These are phyloP conservation scores for Chaetomium globosum DNA, from an alignment of 2,329 filamentous ascomycete genomes.

Conservation along the genomic window DNA sequence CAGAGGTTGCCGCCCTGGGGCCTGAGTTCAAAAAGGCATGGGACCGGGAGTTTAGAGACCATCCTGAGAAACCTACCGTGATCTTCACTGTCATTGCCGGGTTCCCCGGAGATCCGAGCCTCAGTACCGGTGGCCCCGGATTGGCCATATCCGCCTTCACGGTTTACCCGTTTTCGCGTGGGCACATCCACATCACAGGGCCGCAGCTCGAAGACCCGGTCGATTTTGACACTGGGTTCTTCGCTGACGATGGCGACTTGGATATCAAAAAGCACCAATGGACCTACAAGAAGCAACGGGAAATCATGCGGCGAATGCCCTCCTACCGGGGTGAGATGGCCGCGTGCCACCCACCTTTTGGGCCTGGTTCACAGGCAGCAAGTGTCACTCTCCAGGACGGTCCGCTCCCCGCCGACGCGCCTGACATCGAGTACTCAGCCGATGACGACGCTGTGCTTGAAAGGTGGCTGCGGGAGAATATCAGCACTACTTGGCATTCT, in stretches of 20 bases:
- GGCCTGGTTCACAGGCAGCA: conserved; percentile 30
- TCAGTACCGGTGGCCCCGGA: conserved; percentile 38
- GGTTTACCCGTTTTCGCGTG: conserved; percentile 63
- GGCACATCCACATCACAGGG: conserved; percentile 61
- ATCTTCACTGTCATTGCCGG: conserved; percentile 36
- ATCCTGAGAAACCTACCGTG: conserved; percentile 47
- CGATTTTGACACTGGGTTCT: conserved; percentile 61
- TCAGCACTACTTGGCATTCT: conserved; percentile 49
- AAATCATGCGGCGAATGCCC: conserved; percentile 52
- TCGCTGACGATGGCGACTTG: conserved; percentile 54
- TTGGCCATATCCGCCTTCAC: conserved; percentile 57
- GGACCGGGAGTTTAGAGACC: conserved; percentile 56
- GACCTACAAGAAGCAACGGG: conserved; percentile 66
- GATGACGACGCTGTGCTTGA: conserved; percentile 55
- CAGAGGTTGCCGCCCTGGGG: conserved; percentile 56
- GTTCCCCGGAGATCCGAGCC: conserved; percentile 49
- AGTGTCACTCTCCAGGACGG: conserved; percentile 21
- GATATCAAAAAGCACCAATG: conserved; percentile 63
- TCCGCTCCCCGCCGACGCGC: conserved; percentile 37
- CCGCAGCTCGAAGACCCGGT: conserved; percentile 47
- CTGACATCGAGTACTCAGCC: conserved; percentile 50
- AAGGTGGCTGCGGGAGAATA: conserved; percentile 45
- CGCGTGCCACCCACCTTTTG: conserved; percentile 35
- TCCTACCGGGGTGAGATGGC: conserved; percentile 40
- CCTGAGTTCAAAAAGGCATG: conserved; percentile 56